Evolutionary conservation across 2,329 filamentous ascomycete species (phyloP).

Genomic region (Aspergillus sergii): DNA sequence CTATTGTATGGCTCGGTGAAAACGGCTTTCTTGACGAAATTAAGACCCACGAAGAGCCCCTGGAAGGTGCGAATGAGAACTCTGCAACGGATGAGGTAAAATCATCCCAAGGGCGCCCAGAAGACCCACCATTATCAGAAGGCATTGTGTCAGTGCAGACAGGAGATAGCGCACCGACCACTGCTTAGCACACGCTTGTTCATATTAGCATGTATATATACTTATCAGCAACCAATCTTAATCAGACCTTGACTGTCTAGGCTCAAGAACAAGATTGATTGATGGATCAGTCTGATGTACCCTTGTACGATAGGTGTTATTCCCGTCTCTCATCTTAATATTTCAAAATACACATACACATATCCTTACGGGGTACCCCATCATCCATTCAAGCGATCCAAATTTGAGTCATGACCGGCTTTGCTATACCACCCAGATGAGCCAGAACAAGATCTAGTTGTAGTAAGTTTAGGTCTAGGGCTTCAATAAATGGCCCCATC

Average conservation of each 20-base stretch:
- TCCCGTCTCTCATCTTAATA: background rate
- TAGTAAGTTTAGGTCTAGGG: background rate
- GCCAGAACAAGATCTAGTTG: background rate
- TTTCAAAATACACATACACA: background rate
- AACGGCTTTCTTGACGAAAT: constrained; percentile 40
- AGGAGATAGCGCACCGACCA: background rate
- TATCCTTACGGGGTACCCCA: background rate
- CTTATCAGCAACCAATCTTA: background rate
- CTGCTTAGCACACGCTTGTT: background rate
- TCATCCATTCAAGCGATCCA: background rate
- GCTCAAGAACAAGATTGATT: background rate
- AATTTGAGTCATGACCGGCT: background rate
- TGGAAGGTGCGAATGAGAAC: background rate
- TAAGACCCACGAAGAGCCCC: background rate
- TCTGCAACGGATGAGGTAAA: background rate
- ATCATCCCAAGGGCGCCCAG: background rate
- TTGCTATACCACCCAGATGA: background rate
- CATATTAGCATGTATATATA: background rate
- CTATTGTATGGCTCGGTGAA: constrained; percentile 46
- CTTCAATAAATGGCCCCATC: background rate
- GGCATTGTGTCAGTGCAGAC: too few species aligned
- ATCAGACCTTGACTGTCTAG: background rate
- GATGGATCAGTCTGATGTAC: background rate
- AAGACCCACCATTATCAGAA: background rate
- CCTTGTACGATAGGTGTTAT: background rate